Evolutionary conservation across 2,329 filamentous ascomycete genomes (phyloP).

Genomic region (Neopestalotiopsis sp.): DNA sequence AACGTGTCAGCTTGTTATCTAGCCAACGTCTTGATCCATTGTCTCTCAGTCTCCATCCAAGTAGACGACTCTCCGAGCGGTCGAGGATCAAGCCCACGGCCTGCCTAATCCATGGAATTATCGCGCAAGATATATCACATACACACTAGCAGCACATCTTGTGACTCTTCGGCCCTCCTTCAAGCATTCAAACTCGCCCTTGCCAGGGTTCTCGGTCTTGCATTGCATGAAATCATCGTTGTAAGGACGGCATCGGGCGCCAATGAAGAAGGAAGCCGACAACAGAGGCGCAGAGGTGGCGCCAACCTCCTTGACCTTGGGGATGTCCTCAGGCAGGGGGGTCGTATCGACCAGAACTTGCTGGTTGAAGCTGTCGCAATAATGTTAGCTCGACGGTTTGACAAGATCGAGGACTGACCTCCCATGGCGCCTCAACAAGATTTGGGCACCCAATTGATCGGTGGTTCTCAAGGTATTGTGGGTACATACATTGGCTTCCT

Average conservation of each 20-base stretch:
- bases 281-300: conserved; percentile 90
- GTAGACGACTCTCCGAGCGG: not conserved
- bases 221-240: conserved; percentile 99
- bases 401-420: conserved; percentile 23
- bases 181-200: conserved; percentile 92
- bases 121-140: conserved; percentile 47
- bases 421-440: not conserved
- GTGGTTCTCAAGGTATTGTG: not conserved
- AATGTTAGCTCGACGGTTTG: not conserved
- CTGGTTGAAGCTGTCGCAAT: conserved; percentile 81
- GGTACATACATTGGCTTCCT: conserved; percentile 61
- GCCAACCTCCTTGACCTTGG: conserved; percentile 91
- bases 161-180: conserved; percentile 97
- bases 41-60: not conserved
- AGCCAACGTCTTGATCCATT: conserved; percentile 20
- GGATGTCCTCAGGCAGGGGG: conserved; percentile 89
- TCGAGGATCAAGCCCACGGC: not conserved
- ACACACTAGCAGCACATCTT: conserved; percentile 95
- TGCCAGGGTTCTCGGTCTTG: conserved; percentile 92
- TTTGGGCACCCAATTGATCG: not conserved
- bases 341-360: conserved; percentile 93
- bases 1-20: conserved; percentile 5
- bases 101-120: not conserved
- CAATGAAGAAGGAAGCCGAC: conserved; percentile 95
- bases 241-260: conserved; percentile 89